Evolutionary conservation across 176 grass and related monocot species (phyloP), one percentile per base, ranked within the genome.

Genomic region (Zoysia pacifica): DNA sequence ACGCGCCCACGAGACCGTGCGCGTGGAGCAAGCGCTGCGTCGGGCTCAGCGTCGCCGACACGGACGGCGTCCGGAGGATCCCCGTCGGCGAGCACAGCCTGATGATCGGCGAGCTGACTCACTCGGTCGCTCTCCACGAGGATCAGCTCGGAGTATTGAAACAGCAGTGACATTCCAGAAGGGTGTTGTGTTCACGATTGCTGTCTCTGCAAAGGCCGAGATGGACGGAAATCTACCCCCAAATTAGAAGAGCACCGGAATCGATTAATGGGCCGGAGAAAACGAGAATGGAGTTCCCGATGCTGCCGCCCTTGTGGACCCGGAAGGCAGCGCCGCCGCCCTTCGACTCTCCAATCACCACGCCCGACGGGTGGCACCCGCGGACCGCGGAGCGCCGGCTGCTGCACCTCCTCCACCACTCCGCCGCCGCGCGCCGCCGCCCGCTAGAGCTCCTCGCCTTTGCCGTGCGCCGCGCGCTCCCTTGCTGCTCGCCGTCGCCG

Each of bases 41-140:
- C 7, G 59, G 74, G 65, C 78, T 98, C 19, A 94, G 90, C 52
- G 56, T 86, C 6, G 95, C 84, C 1, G 90, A 83, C 28, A 72
- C 4, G 11, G 59, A 89, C 55, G 87, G 90, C 14, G 74, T 93
- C 18, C 75, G 87, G 65, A 77, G 76, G 76, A 93, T 97, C 71
- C 85, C 62, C 7, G 73, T 90, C 14, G 93, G 90, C 64, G 90
- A 93, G 20, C 93, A 88, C 73, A 72, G 10, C 11, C 76, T 97
- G 14, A 53, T 70, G 39, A 86, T 97, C 58, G 93, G 93, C 10
- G 90, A 86, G 63, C 62, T 93, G 16, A 86, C 67, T 4, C 93
- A 97, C 85, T 47, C 87, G 4, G n/a, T 97, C 8, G 80, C 79
- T 37, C 12, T 97, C 48, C 65, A 59, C 11, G 67, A 85, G 6